Conservation (phyloP, 1,139 yeast species). For the Kodamaea suecica region DNA sequence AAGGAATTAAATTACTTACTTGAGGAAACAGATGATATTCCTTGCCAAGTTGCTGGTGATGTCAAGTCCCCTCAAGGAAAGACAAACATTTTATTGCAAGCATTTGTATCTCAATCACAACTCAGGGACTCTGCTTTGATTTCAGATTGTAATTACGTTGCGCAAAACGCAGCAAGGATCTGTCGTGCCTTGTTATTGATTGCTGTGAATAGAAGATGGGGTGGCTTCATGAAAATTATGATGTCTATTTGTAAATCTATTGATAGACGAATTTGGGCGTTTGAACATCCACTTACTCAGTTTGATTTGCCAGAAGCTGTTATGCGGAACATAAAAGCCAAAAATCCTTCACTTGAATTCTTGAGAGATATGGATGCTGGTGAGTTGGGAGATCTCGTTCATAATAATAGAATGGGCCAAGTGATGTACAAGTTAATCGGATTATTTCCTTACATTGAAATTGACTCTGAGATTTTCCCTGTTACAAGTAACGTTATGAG, state of each 20-base stretch:
- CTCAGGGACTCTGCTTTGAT: conserved; percentile 77
- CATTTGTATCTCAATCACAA: conserved; percentile 73
- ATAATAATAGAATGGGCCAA: conserved; percentile 71
- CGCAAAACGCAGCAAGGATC: conserved; percentile 92
- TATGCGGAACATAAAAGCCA: conserved; percentile 57
- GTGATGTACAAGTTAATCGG: conserved; percentile 59
- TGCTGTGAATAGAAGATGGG: conserved; percentile 90
- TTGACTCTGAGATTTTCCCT: conserved; percentile 87
- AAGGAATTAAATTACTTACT: conserved; percentile 63
- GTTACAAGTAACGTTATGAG: conserved; percentile 85
- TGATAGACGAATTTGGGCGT: conserved; percentile 83
- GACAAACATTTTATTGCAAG: conserved; percentile 82
- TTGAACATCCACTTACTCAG: conserved; percentile 86
- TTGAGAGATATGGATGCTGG: conserved; percentile 69
- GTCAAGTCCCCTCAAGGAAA: conserved; percentile 78
- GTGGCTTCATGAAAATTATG: conserved; percentile 68
- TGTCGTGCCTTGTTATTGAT: conserved; percentile 85
- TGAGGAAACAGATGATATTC: conserved; percentile 49
- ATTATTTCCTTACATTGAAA: conserved; percentile 67
- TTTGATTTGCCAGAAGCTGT: conserved; percentile 75
- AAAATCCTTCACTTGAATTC: conserved; percentile 65
- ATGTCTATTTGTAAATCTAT: conserved; percentile 81
- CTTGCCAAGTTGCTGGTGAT: conserved; percentile 83
- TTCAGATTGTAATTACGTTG: conserved; percentile 89
- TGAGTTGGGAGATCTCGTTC: conserved; percentile 88